Percentiles rank a stretch among this genome's conserved stretches.
These are phyloP conservation scores for Lavandula angustifolia DNA, from an alignment of 257 asterid species.

Conservation along the genomic window DNA sequence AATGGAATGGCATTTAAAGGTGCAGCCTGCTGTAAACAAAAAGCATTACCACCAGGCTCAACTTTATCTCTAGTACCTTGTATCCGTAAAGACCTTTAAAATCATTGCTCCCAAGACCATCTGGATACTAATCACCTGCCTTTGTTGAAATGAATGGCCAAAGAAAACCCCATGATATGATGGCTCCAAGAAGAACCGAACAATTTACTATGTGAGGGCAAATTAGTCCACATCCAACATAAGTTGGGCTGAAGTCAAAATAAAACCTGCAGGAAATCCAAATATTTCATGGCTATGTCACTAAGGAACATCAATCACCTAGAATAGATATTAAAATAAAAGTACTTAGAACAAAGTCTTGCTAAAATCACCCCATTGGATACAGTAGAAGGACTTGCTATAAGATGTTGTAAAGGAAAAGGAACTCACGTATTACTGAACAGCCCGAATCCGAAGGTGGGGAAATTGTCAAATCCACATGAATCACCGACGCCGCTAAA, in stretches of 20 bases:
- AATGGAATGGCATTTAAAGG: too few relatives aligned
- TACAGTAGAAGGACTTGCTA: too few relatives aligned
- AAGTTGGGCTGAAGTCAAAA: constrained; percentile 95
- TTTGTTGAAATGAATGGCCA: constrained; percentile 82
- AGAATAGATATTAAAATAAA: not conserved
- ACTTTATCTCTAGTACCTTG: constrained; percentile 51
- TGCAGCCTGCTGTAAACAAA: constrained; percentile 9
- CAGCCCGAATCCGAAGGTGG: constrained; percentile 74
- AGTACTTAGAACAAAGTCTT: constrained; percentile 7
- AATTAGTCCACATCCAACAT: constrained; percentile 93
- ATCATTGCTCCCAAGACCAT: constrained; percentile 85
- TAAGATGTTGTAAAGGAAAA: too few relatives aligned
- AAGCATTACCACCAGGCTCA: not conserved
- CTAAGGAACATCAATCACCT: constrained; percentile 5
- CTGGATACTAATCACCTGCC: constrained; percentile 95
- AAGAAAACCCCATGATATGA: constrained; percentile 93
- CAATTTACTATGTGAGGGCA: constrained; percentile 96
- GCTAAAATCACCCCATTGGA: not conserved
- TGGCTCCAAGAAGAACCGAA: constrained; percentile 90
- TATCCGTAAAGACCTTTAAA: constrained; percentile 94
- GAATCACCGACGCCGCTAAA: constrained; percentile 94
- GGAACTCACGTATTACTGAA: constrained; percentile 73
- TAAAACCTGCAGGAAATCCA: constrained; percentile 69
- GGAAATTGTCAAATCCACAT: constrained; percentile 94
- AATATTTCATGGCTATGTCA: constrained; percentile 33